These are phyloP conservation scores for Mrakiaceae sp. DNA, from an alignment of 1,284 basidiomycete genomes.

Conservation along the genomic window DNA sequence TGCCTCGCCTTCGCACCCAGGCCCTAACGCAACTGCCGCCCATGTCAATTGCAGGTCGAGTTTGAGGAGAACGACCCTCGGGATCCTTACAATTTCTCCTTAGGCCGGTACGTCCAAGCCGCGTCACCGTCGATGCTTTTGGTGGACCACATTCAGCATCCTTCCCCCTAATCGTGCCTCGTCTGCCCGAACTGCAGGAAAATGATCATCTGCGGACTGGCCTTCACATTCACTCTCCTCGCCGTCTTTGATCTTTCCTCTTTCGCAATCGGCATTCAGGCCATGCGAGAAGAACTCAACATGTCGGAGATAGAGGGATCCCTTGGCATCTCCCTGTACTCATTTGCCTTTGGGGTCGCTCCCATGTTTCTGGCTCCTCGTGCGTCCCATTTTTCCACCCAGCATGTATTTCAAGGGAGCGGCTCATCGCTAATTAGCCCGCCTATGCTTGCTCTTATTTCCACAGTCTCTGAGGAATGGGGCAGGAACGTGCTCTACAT, in stretches of 20 bases:
- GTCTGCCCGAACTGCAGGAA: not conserved
- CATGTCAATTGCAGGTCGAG: not conserved
- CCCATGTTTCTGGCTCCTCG: constrained; percentile 6
- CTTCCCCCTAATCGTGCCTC: not conserved
- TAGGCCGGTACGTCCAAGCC: not conserved
- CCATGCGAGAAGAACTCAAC: not conserved
- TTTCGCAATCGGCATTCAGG: constrained; percentile 1
- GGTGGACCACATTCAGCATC: not conserved
- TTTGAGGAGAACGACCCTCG: constrained; percentile 9
- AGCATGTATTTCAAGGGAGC: no score
- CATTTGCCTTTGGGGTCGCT: constrained; percentile 5
- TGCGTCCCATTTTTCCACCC: not conserved
- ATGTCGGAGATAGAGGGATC: not conserved
- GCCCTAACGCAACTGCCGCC: not conserved
- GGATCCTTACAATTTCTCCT: constrained; percentile 5
- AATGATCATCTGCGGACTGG: constrained; percentile 1
- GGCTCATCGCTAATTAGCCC: no score
- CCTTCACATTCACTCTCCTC: not conserved
- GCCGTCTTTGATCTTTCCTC: constrained; percentile 6
- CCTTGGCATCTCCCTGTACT: not conserved
- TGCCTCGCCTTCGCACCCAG: not conserved
- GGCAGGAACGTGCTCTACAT: constrained; percentile 6
- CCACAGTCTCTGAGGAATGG: not conserved
- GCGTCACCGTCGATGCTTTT: no score
- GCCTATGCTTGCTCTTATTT: not conserved